Conservation (phyloP, 352 stramenopile genomes). For the Phytophthora sp. region DNA sequence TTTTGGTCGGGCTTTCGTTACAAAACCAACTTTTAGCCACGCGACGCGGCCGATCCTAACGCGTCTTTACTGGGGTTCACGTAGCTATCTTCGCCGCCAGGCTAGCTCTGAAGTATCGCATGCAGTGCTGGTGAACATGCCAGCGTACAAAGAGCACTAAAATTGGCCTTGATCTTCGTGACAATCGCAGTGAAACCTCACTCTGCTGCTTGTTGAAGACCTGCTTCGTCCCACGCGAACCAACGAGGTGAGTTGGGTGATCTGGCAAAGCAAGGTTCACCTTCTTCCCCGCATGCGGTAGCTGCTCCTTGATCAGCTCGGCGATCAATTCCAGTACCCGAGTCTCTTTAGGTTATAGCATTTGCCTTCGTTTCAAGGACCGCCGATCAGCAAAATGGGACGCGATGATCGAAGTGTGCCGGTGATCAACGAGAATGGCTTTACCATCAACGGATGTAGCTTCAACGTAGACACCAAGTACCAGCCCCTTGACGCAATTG, state of each 20-base stretch:
- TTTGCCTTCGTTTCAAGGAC: not conserved
- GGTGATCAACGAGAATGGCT: constrained; percentile 72
- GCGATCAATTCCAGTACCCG: not conserved
- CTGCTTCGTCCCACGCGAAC: constrained; percentile 25
- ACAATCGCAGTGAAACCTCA: constrained; percentile 21
- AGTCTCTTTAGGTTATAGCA: not conserved
- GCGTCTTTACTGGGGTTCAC: constrained; percentile 2
- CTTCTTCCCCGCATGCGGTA: constrained; percentile 40
- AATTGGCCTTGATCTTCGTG: constrained; percentile 26
- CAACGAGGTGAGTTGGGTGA: constrained; percentile 8
- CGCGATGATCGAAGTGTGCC: constrained; percentile 67
- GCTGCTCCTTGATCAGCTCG: constrained; percentile 10
- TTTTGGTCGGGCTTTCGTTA: constrained; percentile 34
- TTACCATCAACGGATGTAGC: constrained; percentile 83
- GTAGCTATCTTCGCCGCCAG: constrained; percentile 20
- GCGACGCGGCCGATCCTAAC: constrained; percentile 5
- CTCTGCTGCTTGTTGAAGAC: constrained; percentile 6
- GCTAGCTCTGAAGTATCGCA: constrained; percentile 27
- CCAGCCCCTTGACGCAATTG: constrained; percentile 86
- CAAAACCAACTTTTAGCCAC: constrained; percentile 33
- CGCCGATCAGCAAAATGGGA: constrained; percentile 38
- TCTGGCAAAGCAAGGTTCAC: constrained; percentile 36
- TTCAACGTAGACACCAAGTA: constrained; percentile 89
- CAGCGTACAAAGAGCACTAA: constrained; percentile 31
- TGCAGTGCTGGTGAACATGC: constrained; percentile 27